Evolutionary conservation across 2,329 filamentous ascomycete species (phyloP).

Genomic region (Bisporella sp.): DNA sequence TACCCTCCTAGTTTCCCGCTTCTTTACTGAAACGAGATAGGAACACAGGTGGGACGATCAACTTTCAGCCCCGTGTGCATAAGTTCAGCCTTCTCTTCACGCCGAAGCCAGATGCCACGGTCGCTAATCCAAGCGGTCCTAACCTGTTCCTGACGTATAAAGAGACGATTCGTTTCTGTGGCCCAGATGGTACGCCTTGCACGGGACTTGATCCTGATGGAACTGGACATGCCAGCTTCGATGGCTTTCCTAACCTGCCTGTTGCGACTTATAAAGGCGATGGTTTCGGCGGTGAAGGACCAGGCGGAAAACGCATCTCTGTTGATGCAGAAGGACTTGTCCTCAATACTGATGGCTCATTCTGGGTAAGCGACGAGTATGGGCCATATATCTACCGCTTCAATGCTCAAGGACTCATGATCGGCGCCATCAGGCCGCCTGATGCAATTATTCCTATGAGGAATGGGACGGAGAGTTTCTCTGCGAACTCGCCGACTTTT

Average conservation of each 20-base stretch:
- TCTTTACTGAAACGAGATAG: conserved; percentile 18
- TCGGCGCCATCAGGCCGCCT: conserved; percentile 56
- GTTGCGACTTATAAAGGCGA: conserved; percentile 57
- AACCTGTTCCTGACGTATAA: conserved; percentile 58
- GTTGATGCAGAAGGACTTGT: conserved; percentile 63
- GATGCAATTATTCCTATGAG: conserved; percentile 57
- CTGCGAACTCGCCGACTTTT: conserved; percentile 54
- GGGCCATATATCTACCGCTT: conserved; percentile 67
- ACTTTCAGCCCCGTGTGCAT: conserved; percentile 62
- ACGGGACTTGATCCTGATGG: conserved; percentile 58
- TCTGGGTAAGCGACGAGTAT: conserved; percentile 62
- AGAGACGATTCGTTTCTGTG: conserved; percentile 58
- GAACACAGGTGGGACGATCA: conserved; percentile 66
- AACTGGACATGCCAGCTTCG: conserved; percentile 44
- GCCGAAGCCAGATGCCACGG: conserved; percentile 42
- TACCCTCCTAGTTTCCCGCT: background rate
- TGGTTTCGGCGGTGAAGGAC: conserved; percentile 56
- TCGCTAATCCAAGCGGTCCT: conserved; percentile 43
- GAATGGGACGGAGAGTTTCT: conserved; percentile 56
- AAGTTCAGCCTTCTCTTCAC: conserved; percentile 57
- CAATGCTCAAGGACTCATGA: conserved; percentile 47
- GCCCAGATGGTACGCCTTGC: conserved; percentile 52
- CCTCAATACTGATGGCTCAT: conserved; percentile 50
- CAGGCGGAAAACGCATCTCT: conserved; percentile 51
- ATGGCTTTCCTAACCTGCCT: conserved; percentile 55